Evolutionary conservation across 257 asterid species (phyloP).

Genomic region (Pogostemon cablin): DNA sequence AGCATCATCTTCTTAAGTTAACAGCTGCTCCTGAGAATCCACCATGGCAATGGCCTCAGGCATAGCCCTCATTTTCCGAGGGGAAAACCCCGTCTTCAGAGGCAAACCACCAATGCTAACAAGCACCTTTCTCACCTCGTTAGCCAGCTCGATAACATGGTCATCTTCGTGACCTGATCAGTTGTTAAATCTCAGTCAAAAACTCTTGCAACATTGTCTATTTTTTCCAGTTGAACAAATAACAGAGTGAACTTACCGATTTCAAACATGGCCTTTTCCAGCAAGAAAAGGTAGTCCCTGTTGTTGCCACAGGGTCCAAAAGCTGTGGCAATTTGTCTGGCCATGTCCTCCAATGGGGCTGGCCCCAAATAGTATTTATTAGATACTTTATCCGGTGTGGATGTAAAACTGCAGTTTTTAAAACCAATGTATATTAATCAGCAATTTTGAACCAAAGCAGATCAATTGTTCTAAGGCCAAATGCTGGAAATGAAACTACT

Average conservation of each 20-base stretch:
- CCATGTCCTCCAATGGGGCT: constrained; percentile 88
- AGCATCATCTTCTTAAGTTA: not conserved
- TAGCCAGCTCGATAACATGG: constrained; percentile 74
- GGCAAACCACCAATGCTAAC: constrained; percentile 41
- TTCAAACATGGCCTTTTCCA: constrained; percentile 83
- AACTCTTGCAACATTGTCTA: not conserved
- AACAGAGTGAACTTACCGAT: constrained; percentile 46
- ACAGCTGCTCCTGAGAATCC: constrained; percentile 44
- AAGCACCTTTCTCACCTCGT: constrained; percentile 79
- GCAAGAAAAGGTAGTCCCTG: constrained; percentile 77
- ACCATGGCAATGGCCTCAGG: constrained; percentile 57
- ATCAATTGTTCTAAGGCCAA: not conserved
- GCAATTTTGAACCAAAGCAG: not conserved
- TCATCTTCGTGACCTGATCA: constrained; percentile 78
- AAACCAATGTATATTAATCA: not conserved
- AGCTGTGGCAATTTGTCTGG: constrained; percentile 92
- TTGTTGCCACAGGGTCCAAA: constrained; percentile 89
- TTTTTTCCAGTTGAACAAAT: too few species aligned
- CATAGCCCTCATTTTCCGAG: constrained; percentile 47
- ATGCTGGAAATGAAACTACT: constrained; percentile 32
- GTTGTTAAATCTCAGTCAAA: not conserved
- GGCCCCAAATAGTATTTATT: constrained; percentile 93
- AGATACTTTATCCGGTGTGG: constrained; percentile 74
- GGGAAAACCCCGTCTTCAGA: constrained; percentile 49
- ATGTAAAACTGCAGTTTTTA: constrained; percentile 63